Conservation (phyloP, 306 rosid species). For the Citrullus mucosospermus region DNA sequence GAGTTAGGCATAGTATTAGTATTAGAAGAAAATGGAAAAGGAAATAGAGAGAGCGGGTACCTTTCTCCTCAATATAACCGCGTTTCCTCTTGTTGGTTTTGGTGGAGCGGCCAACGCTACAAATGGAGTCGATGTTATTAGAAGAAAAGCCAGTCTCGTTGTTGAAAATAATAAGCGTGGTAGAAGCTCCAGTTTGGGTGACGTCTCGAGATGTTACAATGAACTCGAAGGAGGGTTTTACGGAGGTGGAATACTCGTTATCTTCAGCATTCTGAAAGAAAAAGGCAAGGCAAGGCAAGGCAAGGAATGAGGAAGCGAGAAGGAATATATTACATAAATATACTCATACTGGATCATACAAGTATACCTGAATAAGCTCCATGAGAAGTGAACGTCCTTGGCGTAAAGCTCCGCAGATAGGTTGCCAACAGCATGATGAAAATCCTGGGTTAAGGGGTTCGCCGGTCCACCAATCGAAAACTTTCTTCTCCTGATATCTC, state of each 20-base stretch:
- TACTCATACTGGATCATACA: no score
- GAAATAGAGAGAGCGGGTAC: slow-evolving; percentile 5
- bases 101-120: slow-evolving; percentile 71
- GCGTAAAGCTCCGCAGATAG: slow-evolving; percentile 59
- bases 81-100: slow-evolving; percentile 48
- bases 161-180: slow-evolving; percentile 19
- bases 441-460: slow-evolving; percentile 31
- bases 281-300: no score
- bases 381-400: slow-evolving; percentile 57
- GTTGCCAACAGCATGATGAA: slow-evolving; percentile 42
- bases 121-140: slow-evolving; percentile 51
- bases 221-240: slow-evolving; percentile 45
- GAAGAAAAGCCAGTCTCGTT: slow-evolving; percentile 61
- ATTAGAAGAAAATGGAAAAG: no score
- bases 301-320: no score
- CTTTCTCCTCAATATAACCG: slow-evolving; percentile 83
- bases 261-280: slow-evolving; percentile 63
- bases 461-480: slow-evolving; percentile 42
- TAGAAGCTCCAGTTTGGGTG: slow-evolving; percentile 47
- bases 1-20: no score
- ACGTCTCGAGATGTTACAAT: slow-evolving; percentile 50
- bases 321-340: no score
- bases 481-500: slow-evolving; percentile 32
- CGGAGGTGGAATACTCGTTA: slow-evolving; percentile 35
- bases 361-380: slow-evolving; percentile 60